Evolutionary conservation across 176 grass and related monocot species (phyloP), one percentile per base, ranked within the genome.

Genomic region (Avena eriantha): DNA sequence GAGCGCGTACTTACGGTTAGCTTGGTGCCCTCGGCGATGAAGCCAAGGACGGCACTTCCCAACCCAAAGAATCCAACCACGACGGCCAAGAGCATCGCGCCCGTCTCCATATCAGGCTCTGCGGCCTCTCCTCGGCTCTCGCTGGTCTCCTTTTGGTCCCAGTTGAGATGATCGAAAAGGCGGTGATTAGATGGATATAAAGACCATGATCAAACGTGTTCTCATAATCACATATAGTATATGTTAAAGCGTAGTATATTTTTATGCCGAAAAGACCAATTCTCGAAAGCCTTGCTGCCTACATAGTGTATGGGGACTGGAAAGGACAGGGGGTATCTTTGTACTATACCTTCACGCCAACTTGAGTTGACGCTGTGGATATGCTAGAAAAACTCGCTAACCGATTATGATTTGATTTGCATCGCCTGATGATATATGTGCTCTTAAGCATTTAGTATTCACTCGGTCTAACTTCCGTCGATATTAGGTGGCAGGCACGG

Each of bases 31-130:
- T 75, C 88, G 34, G 87, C 87, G 3, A 80, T 65, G 87, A 89
- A 85, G 5, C 77, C 87, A 17, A 90, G 77, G 33, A 85, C 78
- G 49, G 78, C 77, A 39, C 88, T 86, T 4, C 10, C 31, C 48
- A 86, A 10, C 39, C 77, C 83, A 0, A 86, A 19, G 14, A 86
- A 35, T n/a, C 35, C 78, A 10, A 81, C 83, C 57, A 85, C 36
- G 7, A 19, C 19, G 10, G 36, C 14, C 8, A 76, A 0, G 4
- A 82, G 1, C 14, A 67, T 16, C 19, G 8, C 26, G 3, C 6
- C 4, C 43, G 12, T 36, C 58, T 85, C 70, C 83, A 89, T 86
- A 4, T 36, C 19, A 53, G 48, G 1, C 2, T 19, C 22, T 72
- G 11, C 9, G 19, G 10, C 9, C 8, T 22, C 19, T 10, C 7